Conservation (phyloP, 2,329 filamentous ascomycete species). For the Uncinocarpus reesii region DNA sequence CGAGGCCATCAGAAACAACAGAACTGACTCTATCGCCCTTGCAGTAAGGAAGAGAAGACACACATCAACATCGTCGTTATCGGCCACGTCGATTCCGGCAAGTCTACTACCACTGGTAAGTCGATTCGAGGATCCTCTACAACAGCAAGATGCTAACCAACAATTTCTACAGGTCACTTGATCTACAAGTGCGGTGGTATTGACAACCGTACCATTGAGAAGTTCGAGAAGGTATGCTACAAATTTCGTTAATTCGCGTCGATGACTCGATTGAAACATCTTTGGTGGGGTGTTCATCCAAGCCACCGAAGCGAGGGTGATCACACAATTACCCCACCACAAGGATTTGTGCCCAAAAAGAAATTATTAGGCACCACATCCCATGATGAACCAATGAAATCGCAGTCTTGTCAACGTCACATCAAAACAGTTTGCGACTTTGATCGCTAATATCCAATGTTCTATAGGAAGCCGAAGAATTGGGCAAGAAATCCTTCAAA, state of each 20-base stretch:
- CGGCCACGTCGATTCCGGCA: conserved; percentile 99
- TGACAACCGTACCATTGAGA: conserved; percentile 99
- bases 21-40: conserved; percentile 10
- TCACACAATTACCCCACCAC: conserved; percentile 11
- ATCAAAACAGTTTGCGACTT: not conserved
- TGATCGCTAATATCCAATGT: not conserved
- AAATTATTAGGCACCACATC: not conserved
- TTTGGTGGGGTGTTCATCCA: conserved; percentile 10
- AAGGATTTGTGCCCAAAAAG: conserved; percentile 2
- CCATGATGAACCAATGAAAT: not conserved
- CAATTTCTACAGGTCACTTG: conserved; percentile 60
- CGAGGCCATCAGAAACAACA: conserved; percentile 3
- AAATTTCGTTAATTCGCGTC: not conserved
- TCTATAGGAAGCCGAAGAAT: conserved; percentile 84
- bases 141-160: conserved; percentile 18
- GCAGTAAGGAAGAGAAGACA: conserved; percentile 86
- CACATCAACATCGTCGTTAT: conserved; percentile 99
- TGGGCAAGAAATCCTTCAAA: conserved; percentile 99
- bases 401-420: not conserved
- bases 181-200: conserved; percentile 99
- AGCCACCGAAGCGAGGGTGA: conserved; percentile 8
- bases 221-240: conserved; percentile 96
- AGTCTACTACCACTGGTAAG: conserved; percentile 93
- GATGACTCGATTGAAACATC: not conserved
- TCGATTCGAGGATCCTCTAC: conserved; percentile 33